Evolutionary conservation across 1,139 yeast species (phyloP).

Genomic region (Candida frijolesensis): DNA sequence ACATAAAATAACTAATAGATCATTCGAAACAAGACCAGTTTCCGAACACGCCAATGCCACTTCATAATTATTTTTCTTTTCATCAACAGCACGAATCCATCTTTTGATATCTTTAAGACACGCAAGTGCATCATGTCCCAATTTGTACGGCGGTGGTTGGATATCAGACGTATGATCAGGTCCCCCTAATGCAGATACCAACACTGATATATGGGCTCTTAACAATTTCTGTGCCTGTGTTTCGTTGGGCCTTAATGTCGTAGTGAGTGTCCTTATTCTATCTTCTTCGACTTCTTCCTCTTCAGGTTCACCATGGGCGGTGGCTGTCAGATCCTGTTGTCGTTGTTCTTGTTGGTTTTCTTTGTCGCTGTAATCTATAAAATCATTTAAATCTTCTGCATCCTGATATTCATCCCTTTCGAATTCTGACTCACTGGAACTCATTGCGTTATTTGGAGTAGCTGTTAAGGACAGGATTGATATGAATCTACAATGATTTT

Average conservation of each 20-base stretch:
- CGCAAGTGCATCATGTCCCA: constrained; percentile 91
- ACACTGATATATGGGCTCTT: constrained; percentile 68
- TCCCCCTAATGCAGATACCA: constrained; percentile 84
- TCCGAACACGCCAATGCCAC: constrained; percentile 91
- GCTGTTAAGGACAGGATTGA: too few relatives aligned
- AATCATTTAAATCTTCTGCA: constrained; percentile 17
- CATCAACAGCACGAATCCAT: constrained; percentile 88
- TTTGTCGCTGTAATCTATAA: constrained; percentile 15
- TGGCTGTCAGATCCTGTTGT: constrained; percentile 2
- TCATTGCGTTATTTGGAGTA: constrained; percentile 3
- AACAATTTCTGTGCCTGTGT: constrained; percentile 48
- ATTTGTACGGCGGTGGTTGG: constrained; percentile 57
- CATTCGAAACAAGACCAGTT: constrained; percentile 70
- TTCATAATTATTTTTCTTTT: constrained; percentile 63
- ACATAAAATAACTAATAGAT: constrained; percentile 71
- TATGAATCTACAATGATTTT: too few relatives aligned
- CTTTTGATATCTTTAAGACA: constrained; percentile 85
- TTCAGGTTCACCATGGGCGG: constrained; percentile 8
- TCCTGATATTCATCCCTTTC: constrained; percentile 20
- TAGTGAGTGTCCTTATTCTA: constrained; percentile 31
- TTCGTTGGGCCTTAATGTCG: constrained; percentile 37
- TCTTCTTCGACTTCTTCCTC: constrained; percentile 24
- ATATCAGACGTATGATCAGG: constrained; percentile 56
- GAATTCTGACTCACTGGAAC: constrained; percentile 18
- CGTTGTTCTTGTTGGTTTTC: constrained; percentile 6